phyloP scores from a whole-genome alignment of 2,329 filamentous ascomycete species.

The Xylogone sp. region DNA sequence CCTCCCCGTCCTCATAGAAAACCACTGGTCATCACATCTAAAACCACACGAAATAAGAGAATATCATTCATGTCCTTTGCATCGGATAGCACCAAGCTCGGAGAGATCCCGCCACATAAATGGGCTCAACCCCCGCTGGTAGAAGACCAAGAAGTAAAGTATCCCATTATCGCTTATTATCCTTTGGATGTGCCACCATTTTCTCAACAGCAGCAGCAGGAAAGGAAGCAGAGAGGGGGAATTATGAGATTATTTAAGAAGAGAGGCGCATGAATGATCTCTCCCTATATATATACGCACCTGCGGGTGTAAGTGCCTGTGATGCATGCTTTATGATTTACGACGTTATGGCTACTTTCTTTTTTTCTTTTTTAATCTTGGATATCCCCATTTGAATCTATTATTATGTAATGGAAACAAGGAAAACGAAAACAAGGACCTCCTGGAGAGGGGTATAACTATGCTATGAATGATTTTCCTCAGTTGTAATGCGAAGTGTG shows the following conservation, averaged over 20 bases:
- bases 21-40: conserved; percentile 3
- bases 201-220: conserved; percentile 16
- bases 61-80: conserved; percentile 33
- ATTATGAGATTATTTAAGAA: conserved; percentile 19
- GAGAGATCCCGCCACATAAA: conserved; percentile 34
- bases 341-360: no score
- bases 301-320: no score
- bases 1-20: conserved; percentile 1
- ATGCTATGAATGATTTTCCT: no score
- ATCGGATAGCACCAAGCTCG: conserved; percentile 42
- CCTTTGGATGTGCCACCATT: no score
- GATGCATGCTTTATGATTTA: no score
- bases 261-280: not conserved
- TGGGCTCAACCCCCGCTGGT: conserved; percentile 9
- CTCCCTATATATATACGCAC: no score
- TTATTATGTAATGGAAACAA: no score
- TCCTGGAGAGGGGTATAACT: no score
- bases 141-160: conserved; percentile 4
- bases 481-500: no score
- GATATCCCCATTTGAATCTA: no score
- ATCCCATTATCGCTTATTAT: conserved; percentile 16
- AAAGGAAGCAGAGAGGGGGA: conserved; percentile 16
- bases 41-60: conserved; percentile 11
- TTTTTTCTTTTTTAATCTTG: no score
- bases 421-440: no score